Conservation (phyloP, 2,329 filamentous ascomycete species). For the Alternaria arbusti region DNA sequence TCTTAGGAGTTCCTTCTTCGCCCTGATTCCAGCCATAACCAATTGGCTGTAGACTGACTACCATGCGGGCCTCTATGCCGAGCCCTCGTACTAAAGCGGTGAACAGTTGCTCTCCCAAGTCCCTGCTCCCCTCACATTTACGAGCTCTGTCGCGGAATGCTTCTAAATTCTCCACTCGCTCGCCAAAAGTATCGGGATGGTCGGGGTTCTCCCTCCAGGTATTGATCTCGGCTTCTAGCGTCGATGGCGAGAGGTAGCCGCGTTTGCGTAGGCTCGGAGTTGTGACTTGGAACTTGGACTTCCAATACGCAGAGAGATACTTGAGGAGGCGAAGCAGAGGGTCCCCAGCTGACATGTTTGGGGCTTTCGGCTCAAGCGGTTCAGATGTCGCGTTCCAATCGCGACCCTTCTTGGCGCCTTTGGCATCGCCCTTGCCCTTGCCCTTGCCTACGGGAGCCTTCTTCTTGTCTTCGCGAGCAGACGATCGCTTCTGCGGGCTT, state of each 20-base stretch:
- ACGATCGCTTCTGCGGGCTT: slow-evolving; percentile 23
- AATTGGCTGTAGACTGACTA: slow-evolving; percentile 82
- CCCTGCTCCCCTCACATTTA: slow-evolving; percentile 78
- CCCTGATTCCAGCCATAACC: slow-evolving; percentile 90
- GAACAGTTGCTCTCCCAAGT: slow-evolving; percentile 88
- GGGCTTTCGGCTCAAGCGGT: slow-evolving; percentile 70
- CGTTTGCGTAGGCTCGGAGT: slow-evolving; percentile 84
- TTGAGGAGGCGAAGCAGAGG: slow-evolving; percentile 79
- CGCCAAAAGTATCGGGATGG: slow-evolving; percentile 73
- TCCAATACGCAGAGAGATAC: slow-evolving; percentile 84
- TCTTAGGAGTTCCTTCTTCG: slow-evolving; percentile 72
- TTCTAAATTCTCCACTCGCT: slow-evolving; percentile 70
- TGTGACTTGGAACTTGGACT: slow-evolving; percentile 77
- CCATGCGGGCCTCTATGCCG: slow-evolving; percentile 81
- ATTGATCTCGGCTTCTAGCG: slow-evolving; percentile 75
- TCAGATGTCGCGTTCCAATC: slow-evolving; percentile 78
- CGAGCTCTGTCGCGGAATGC: slow-evolving; percentile 74
- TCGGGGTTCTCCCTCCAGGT: slow-evolving; percentile 69
- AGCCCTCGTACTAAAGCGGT: slow-evolving; percentile 82
- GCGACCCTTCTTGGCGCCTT: slow-evolving; percentile 54
- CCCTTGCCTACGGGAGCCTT: slow-evolving; percentile 20
- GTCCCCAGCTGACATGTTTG: slow-evolving; percentile 83
- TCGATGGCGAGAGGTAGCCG: slow-evolving; percentile 82
- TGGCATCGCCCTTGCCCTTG: slow-evolving; percentile 50
- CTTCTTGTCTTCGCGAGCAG: slow-evolving; percentile 8